Conservation (phyloP, 805 yeast species). For the Yarrowia osloensis region DNA sequence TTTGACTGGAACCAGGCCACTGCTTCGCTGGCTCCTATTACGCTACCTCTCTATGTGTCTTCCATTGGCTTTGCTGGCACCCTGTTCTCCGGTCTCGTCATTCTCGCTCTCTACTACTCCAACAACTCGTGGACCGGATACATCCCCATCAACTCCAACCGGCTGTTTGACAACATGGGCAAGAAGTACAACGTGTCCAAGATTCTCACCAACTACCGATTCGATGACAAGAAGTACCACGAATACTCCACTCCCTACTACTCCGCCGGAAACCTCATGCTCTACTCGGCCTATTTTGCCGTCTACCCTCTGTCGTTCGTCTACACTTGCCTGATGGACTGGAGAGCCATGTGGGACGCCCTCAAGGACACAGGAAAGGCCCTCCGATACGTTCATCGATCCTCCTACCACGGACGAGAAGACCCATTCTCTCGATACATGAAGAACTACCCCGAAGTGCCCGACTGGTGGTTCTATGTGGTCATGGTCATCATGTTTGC, state of each 20-base stretch:
- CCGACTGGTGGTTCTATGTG: constrained; percentile 55
- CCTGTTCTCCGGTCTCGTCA: constrained; percentile 51
- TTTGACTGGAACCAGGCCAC: constrained; percentile 58
- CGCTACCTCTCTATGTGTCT: constrained; percentile 45
- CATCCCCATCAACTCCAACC: constrained; percentile 61
- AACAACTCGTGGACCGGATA: constrained; percentile 62
- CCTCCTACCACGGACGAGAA: constrained; percentile 30
- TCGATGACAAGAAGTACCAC: constrained; percentile 53
- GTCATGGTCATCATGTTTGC: constrained; percentile 50
- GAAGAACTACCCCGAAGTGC: constrained; percentile 54
- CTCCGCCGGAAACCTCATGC: constrained; percentile 49
- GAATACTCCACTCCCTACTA: constrained; percentile 69
- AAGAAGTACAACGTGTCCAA: constrained; percentile 51
- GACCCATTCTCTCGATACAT: constrained; percentile 56
- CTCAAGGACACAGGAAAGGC: constrained; percentile 23
- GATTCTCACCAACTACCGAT: constrained; percentile 44
- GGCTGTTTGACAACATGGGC: constrained; percentile 56
- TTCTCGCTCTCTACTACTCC: constrained; percentile 52
- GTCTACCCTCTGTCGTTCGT: constrained; percentile 58
- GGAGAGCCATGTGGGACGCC: constrained; percentile 36
- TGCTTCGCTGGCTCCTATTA: constrained; percentile 59
- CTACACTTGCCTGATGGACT: constrained; percentile 40
- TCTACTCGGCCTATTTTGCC: constrained; percentile 60
- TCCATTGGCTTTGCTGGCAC: constrained; percentile 48
- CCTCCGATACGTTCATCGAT: constrained; percentile 3